A percentile compares a stretch with the other conserved stretches of the same genome.
Evolutionary conservation across 108 stramenopile genomes (phyloP).

Genomic region (Chaetoceros muelleri): DNA sequence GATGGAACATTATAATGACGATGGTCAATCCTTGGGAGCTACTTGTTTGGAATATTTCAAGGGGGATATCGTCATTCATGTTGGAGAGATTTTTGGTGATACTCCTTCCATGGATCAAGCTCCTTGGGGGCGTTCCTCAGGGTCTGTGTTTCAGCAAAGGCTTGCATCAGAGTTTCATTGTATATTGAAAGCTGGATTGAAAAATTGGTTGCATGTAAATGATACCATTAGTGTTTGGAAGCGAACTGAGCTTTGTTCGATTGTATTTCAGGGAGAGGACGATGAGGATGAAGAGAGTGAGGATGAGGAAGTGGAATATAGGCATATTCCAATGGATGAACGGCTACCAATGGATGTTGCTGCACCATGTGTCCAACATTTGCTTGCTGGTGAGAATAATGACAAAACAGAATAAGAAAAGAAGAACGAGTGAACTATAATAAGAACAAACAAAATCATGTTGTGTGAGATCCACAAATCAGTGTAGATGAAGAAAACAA

Average conservation of each 20-base stretch:
- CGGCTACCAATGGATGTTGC: conserved; percentile 44
- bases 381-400: no score
- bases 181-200: conserved; percentile 47
- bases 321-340: conserved; percentile 71
- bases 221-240: conserved; percentile 83
- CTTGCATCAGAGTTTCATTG: conserved; percentile 78
- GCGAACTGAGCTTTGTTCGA: conserved; percentile 52
- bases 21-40: conserved; percentile 42
- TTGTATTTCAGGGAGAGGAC: conserved; percentile 52
- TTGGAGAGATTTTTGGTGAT: conserved; percentile 74
- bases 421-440: no score
- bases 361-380: conserved; percentile 35
- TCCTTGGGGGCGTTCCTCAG: conserved; percentile 77
- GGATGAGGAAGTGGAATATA: conserved; percentile 56
- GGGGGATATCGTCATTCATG: conserved; percentile 72
- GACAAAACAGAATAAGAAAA: no score
- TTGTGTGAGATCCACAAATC: no score
- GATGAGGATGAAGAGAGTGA: conserved; percentile 38
- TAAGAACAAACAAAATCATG: no score
- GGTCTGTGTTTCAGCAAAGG: conserved; percentile 63
- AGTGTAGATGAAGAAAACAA: no score
- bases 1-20: neutral
- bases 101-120: conserved; percentile 62
- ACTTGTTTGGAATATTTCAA: conserved; percentile 62
- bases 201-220: conserved; percentile 73